Conservation (phyloP, 2,329 filamentous ascomycete species). For the Helotiales sp. region DNA sequence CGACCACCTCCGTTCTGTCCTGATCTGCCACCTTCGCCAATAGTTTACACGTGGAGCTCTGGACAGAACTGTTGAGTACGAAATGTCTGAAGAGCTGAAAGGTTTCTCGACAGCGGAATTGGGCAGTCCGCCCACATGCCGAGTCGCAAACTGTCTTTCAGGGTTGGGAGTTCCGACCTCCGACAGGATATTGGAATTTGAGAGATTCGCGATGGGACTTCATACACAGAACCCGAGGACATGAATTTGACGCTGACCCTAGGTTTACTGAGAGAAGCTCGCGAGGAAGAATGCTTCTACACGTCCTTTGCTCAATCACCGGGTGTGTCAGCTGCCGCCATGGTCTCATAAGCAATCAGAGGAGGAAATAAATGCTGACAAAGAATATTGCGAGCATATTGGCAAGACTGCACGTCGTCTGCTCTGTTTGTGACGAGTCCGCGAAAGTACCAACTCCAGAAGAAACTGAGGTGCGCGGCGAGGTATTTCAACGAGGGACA, state of each 20-base stretch:
- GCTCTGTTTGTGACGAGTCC: not conserved
- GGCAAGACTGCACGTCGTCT: not conserved
- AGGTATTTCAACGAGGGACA: not conserved
- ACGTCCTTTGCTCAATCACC: not conserved
- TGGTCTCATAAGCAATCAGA: not conserved
- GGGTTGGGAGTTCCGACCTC: too few species aligned
- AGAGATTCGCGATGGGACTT: not conserved
- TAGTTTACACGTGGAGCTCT: too few species aligned
- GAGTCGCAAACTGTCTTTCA: too few species aligned
- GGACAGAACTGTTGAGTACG: too few species aligned
- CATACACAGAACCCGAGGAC: not conserved
- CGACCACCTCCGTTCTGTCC: too few species aligned
- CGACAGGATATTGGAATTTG: too few species aligned
- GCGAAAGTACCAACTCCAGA: not conserved
- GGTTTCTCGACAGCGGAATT: too few species aligned
- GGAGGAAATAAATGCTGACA: not conserved
- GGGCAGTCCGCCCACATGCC: too few species aligned
- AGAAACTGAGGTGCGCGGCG: not conserved
- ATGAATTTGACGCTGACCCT: not conserved
- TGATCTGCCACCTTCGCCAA: too few species aligned
- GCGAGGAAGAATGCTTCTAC: not conserved
- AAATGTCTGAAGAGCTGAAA: too few species aligned
- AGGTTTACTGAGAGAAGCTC: not conserved
- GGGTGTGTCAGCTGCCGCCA: not conserved
- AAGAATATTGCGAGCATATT: not conserved